phyloP scores from a whole-genome alignment of 2,329 filamentous ascomycete genomes.

The Cryphonectria japonica region DNA sequence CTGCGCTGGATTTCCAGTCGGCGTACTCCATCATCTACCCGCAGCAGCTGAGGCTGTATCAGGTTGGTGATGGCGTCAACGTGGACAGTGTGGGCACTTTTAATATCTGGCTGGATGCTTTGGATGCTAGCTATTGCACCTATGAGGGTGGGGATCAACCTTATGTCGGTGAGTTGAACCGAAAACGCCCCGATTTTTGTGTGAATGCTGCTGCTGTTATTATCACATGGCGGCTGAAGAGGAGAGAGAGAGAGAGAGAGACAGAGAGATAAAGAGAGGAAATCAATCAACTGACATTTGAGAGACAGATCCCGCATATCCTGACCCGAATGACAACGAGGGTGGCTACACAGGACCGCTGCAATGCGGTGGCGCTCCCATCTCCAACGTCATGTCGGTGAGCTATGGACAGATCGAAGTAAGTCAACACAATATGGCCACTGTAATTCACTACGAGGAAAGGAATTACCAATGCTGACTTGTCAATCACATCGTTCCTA shows the following conservation, averaged over 20 bases:
- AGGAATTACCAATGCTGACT: background rate
- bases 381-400: conserved; percentile 16
- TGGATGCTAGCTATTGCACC: conserved; percentile 55
- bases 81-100: conserved; percentile 29
- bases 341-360: conserved; percentile 18
- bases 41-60: conserved; percentile 44
- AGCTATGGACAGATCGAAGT: conserved; percentile 20
- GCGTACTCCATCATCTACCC: conserved; percentile 46
- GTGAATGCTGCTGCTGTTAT: too few relatives aligned
- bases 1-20: conserved; percentile 43
- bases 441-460: too few relatives aligned
- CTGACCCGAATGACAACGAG: conserved; percentile 21
- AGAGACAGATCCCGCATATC: conserved; percentile 18
- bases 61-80: conserved; percentile 48
- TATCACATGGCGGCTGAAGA: too few relatives aligned
- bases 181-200: background rate
- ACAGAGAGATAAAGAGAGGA: too few relatives aligned
- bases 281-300: background rate
- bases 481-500: background rate
- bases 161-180: conserved; percentile 14
- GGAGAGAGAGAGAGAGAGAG: too few relatives aligned
- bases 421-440: background rate
- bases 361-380: conserved; percentile 17
- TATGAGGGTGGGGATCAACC: conserved; percentile 33
- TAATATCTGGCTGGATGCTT: conserved; percentile 44